phyloP scores from a whole-genome alignment of 352 stramenopile genomes.

The Plasmopara viticola region DNA sequence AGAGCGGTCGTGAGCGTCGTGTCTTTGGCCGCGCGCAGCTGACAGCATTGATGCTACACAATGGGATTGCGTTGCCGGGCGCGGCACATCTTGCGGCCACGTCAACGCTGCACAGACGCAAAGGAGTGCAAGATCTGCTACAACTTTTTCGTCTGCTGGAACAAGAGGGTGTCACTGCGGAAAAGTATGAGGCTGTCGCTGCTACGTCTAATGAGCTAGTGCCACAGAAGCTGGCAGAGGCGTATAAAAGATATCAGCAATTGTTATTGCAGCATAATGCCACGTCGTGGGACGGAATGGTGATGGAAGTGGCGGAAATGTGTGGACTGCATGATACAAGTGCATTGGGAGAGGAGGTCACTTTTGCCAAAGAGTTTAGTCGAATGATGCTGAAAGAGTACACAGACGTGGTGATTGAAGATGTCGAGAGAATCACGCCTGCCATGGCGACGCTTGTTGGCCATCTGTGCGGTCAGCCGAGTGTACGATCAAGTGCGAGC shows the following conservation, averaged over 20 bases:
- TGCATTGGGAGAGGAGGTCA: background rate
- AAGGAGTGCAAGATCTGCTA: conserved; percentile 49
- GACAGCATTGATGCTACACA: conserved; percentile 48
- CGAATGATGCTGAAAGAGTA: conserved; percentile 32
- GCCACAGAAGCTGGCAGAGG: conserved; percentile 31
- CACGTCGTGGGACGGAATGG: conserved; percentile 60
- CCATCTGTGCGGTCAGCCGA: conserved; percentile 29
- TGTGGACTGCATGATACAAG: conserved; percentile 10
- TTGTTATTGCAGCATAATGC: conserved; percentile 46
- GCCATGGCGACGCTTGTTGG: conserved; percentile 52
- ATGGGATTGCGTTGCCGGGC: conserved; percentile 31
- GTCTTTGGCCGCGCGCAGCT: conserved; percentile 44
- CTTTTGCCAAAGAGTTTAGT: conserved; percentile 25
- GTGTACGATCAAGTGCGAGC: conserved; percentile 45
- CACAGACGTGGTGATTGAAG: conserved; percentile 66
- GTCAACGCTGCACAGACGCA: conserved; percentile 49
- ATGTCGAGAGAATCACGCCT: conserved; percentile 59
- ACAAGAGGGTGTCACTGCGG: conserved; percentile 37
- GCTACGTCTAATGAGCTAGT: conserved; percentile 15
- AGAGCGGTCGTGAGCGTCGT: conserved; percentile 44
- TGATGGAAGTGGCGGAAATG: conserved; percentile 45
- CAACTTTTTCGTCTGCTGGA: conserved; percentile 71
- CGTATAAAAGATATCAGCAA: conserved; percentile 45
- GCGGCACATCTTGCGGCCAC: conserved; percentile 30
- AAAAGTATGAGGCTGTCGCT: conserved; percentile 24